phyloP scores from a whole-genome alignment of 768 basidiomycete genomes.

The Lyophyllum decastes region DNA sequence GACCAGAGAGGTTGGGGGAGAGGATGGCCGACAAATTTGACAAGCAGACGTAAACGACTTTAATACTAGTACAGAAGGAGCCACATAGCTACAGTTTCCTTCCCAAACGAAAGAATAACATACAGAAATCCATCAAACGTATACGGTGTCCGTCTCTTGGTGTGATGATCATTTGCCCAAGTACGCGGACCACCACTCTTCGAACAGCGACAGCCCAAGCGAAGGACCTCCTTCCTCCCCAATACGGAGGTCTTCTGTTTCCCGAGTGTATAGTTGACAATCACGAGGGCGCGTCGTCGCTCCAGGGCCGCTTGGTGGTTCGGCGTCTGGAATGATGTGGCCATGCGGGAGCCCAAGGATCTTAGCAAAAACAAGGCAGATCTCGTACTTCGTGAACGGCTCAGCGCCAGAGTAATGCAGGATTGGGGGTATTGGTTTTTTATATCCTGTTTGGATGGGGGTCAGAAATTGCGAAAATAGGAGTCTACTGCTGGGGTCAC shows the following conservation, averaged over 20 bases:
- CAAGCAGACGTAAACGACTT: constrained; percentile 1
- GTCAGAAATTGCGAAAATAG: background rate
- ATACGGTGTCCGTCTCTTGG: background rate
- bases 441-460: constrained; percentile 24
- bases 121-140: background rate
- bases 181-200: constrained; percentile 79
- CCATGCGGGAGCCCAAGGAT: constrained; percentile 68
- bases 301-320: constrained; percentile 61
- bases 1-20: constrained; percentile 9
- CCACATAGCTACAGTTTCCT: background rate
- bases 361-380: constrained; percentile 77
- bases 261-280: constrained; percentile 74
- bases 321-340: constrained; percentile 75
- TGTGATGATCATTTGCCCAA: constrained; percentile 27
- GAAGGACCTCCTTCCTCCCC: constrained; percentile 36
- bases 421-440: constrained; percentile 60
- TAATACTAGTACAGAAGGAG: background rate
- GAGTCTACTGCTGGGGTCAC: too few relatives aligned
- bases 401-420: constrained; percentile 85
- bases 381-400: constrained; percentile 91
- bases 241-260: constrained; percentile 68
- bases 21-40: constrained; percentile 15
- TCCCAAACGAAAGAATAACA: background rate
- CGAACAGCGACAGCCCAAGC: constrained; percentile 68
- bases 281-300: constrained; percentile 80